These are phyloP conservation scores for Candida orba DNA, from an alignment of 805 yeast species.

Conservation along the genomic window DNA sequence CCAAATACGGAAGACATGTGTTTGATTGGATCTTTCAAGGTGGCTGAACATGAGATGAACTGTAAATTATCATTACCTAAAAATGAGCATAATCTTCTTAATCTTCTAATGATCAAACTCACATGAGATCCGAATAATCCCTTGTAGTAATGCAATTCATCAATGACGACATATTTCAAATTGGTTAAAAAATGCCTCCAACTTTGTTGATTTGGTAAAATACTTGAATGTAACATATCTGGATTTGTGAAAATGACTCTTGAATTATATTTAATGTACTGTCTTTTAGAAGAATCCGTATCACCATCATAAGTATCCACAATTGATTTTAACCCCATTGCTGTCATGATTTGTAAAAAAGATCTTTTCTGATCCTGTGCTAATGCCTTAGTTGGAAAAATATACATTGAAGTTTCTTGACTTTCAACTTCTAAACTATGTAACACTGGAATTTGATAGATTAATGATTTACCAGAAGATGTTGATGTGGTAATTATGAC, in stretches of 20 bases:
- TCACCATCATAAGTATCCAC: constrained; percentile 94
- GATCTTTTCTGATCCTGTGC: constrained; percentile 95
- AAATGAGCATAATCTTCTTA: constrained; percentile 54
- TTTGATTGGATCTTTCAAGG: constrained; percentile 62
- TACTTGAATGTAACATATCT: constrained; percentile 81
- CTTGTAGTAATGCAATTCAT: constrained; percentile 79
- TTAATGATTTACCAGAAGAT: constrained; percentile 90
- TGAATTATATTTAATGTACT: constrained; percentile 50
- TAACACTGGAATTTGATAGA: constrained; percentile 83
- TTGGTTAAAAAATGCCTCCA: constrained; percentile 68
- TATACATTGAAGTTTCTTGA: constrained; percentile 64
- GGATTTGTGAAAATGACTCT: constrained; percentile 91
- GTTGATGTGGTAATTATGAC: constrained; percentile 92
- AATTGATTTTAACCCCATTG: constrained; percentile 41
- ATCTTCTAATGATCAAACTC: constrained; percentile 72
- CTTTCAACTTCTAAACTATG: constrained; percentile 33
- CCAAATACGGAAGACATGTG: constrained; percentile 79
- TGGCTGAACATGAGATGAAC: constrained; percentile 91
- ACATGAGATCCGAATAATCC: constrained; percentile 95
- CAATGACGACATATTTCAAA: constrained; percentile 69
- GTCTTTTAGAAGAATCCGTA: constrained; percentile 55
- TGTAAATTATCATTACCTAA: constrained; percentile 47
- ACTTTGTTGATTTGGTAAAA: constrained; percentile 66
- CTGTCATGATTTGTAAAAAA: constrained; percentile 48
- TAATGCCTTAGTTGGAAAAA: constrained; percentile 94